Base-by-base conservation (phyloP, 2,329 filamentous ascomycete genomes). In the Colletotrichum agaves region DNA sequence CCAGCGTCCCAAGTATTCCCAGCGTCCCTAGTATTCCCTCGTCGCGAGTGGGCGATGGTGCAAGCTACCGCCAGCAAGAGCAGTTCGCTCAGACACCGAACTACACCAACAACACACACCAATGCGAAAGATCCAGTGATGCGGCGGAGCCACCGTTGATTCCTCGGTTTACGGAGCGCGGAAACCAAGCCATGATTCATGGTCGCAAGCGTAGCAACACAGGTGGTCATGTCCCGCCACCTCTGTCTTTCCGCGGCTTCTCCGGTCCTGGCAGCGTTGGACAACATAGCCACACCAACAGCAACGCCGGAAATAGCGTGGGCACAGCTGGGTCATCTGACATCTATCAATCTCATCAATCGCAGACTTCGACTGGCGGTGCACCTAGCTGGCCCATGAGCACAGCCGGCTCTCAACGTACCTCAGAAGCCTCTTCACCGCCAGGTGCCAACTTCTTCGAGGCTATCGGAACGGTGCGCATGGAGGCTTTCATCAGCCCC, bases 401-500 rank as follows among this genome's bases (percentile, higher is more conserved):
- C 68, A 82, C 79, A 67, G 76, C 75, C 50, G 76, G 78, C 3
- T 86, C 84, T 5, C 81, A 83, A 67, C 81, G 85, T n/a, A 85
- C 84, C 3, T 87, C 85, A 0, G 86, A 88, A 69, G 84, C 85
- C 3, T 88, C 85, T 1, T 86, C 84, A 10, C 77, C 80, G 5
- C 78, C 78, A 33, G 72, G 77, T 4, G 81, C 81, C 64, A 89
- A 89, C 77, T 94, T 96, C 81, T 96, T 96, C 75, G 94, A 97
- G 73, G 92, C 92, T 1, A 91, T 97, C 65, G 94, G 94, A 1
- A 98, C 94, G 2, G 89, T 98, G 52, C 89, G 96, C 31, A 98
- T 99, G 95, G 95, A 98, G 78, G 96, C 96, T 0, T 99, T 98
- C 77, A 97, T 99, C 72, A 89, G 84, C 72, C 88, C 88, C 0